A percentile compares a stretch with the other conserved stretches of the same genome.
Conservation (phyloP, 2,329 filamentous ascomycete genomes). For the Xylaria digitata region DNA sequence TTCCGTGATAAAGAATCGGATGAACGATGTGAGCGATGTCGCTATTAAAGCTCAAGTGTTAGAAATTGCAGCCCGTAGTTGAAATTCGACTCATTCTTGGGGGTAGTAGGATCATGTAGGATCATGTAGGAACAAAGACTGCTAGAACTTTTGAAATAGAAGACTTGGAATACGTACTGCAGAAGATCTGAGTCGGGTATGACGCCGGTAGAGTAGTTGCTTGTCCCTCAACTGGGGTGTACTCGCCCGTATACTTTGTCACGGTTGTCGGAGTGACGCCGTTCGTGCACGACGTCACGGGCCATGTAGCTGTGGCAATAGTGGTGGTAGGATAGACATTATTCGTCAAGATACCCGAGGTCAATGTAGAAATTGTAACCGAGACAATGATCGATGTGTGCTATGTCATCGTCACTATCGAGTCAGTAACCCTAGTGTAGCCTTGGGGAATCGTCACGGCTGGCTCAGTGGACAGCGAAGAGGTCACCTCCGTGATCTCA, state of each 20-base stretch:
- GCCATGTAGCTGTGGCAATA: conserved; percentile 41
- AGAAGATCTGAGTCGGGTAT: conserved; percentile 40
- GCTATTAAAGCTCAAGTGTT: not conserved
- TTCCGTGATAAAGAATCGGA: conserved; percentile 33
- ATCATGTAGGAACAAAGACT: too few species aligned
- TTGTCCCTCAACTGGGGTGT: conserved; percentile 43
- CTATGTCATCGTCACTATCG: conserved; percentile 36
- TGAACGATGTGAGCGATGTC: conserved; percentile 35
- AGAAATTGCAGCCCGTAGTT: too few species aligned
- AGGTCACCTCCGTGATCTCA: conserved; percentile 25
- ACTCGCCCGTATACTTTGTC: conserved; percentile 45
- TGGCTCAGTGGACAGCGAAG: conserved; percentile 21
- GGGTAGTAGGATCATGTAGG: too few species aligned
- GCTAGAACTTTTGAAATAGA: not conserved
- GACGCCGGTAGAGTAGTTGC: conserved; percentile 38
- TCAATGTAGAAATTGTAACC: conserved; percentile 28
- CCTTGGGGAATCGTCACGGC: conserved; percentile 32
- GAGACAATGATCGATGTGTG: conserved; percentile 21
- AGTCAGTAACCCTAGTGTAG: conserved; percentile 33
- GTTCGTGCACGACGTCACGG: conserved; percentile 43
- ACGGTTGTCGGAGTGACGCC: conserved; percentile 38
- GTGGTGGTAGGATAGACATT: conserved; percentile 21
- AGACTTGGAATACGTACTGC: conserved; percentile 19
- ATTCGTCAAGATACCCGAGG: conserved; percentile 30
- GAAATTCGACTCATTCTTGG: not conserved